phyloP scores from a whole-genome alignment of 305 asterid genomes.

The Fraxinus baroniana region DNA sequence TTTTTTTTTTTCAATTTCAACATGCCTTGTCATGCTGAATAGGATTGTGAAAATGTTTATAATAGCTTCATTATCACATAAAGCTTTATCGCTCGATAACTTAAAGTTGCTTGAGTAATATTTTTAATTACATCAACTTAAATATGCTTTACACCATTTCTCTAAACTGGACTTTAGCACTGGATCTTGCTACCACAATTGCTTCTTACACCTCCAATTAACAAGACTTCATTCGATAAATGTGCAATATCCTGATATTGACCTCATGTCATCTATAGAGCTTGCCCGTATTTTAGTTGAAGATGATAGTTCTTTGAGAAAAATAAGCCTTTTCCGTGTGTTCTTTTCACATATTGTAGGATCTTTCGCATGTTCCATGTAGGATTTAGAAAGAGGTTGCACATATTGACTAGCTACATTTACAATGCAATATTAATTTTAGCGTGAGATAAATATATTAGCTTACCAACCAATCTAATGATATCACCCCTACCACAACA shows the following conservation, averaged over 20 bases:
- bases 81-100: not conserved
- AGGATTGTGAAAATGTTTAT: not conserved
- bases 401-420: not conserved
- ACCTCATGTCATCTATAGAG: not conserved
- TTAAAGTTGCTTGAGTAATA: not conserved
- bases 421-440: not conserved
- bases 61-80: not conserved
- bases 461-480: not conserved
- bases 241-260: not conserved
- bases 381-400: not conserved
- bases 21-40: not conserved
- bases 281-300: not conserved
- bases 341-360: not conserved
- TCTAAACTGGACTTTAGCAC: not conserved
- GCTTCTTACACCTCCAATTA: not conserved
- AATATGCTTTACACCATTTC: not conserved
- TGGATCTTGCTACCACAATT: not conserved
- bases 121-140: not conserved
- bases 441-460: not conserved
- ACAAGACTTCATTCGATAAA: not conserved
- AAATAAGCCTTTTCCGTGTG: not conserved
- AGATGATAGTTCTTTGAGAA: not conserved
- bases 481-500: not conserved
- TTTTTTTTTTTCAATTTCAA: not conserved
- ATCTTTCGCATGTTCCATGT: not conserved